Percentiles rank a stretch among this genome's conserved stretches.
Evolutionary conservation across 192 early-diverging fungal genomes (phyloP).

Genomic region (Umbelopsis vinacea): DNA sequence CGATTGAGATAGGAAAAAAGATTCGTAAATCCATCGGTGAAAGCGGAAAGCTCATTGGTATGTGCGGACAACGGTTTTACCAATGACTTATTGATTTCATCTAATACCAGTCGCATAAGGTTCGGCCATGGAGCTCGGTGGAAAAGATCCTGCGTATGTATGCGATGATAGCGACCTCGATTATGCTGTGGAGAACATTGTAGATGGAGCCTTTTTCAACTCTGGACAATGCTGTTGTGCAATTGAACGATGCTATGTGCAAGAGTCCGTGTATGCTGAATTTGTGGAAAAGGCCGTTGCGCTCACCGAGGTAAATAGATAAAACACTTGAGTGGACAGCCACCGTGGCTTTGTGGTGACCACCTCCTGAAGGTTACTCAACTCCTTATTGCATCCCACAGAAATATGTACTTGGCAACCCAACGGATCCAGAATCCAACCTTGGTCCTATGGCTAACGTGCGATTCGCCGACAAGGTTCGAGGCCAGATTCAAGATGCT

Average conservation of each 20-base stretch:
- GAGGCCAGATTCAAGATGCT: constrained; percentile 71
- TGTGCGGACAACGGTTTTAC: too few species aligned
- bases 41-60: constrained; percentile 64
- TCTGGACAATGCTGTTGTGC: constrained; percentile 84
- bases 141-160: constrained; percentile 87
- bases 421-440: constrained; percentile 60
- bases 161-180: constrained; percentile 70
- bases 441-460: constrained; percentile 78
- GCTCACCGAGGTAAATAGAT: constrained; percentile 48
- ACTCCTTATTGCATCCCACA: constrained; percentile 2
- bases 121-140: constrained; percentile 80
- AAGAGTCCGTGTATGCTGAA: constrained; percentile 69
- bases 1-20: constrained; percentile 69
- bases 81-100: neutral
- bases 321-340: neutral
- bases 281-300: constrained; percentile 68
- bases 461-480: constrained; percentile 69
- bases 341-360: too few species aligned
- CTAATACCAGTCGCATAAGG: constrained; percentile 35
- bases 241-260: constrained; percentile 81
- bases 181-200: constrained; percentile 73
- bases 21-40: constrained; percentile 52
- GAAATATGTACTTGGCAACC: constrained; percentile 72
- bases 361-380: too few species aligned
- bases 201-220: constrained; percentile 85